A percentile compares a stretch with the other conserved stretches of the same genome.
These are phyloP conservation scores for Nepenthes gracilis DNA, from an alignment of 148 eudicot species.

Conservation along the genomic window DNA sequence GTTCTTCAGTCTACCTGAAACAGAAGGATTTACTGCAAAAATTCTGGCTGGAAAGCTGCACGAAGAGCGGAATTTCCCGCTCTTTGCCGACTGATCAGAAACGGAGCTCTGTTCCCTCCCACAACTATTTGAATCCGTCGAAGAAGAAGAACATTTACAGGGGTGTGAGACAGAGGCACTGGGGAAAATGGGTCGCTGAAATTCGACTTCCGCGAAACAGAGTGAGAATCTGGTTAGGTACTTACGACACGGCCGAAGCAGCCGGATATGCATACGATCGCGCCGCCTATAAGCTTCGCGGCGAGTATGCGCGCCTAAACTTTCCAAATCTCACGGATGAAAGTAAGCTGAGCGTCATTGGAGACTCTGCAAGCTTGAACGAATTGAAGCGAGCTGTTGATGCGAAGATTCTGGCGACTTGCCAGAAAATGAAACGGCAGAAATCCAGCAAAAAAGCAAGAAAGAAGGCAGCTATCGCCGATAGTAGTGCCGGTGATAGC, in stretches of 20 bases:
- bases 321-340: slow-evolving; percentile 63
- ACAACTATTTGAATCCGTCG: slow-evolving; percentile 5
- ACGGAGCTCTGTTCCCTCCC: slow-evolving; percentile 5
- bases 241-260: slow-evolving; percentile 79
- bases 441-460: slow-evolving; percentile 33
- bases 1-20: slow-evolving; percentile 63
- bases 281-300: slow-evolving; percentile 86
- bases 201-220: slow-evolving; percentile 90
- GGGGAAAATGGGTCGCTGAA: slow-evolving; percentile 99
- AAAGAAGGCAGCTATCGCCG: slow-evolving; percentile 18
- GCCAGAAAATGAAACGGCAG: slow-evolving; percentile 48
- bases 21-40: slow-evolving; percentile 63
- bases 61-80: slow-evolving; percentile 10
- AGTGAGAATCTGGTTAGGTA: slow-evolving; percentile 91
- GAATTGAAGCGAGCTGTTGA: slow-evolving; percentile 59
- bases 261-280: slow-evolving; percentile 95
- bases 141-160: slow-evolving; percentile 75
- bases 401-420: slow-evolving; percentile 68
- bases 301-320: slow-evolving; percentile 78
- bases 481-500: background rate
- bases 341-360: slow-evolving; percentile 27
- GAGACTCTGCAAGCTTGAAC: slow-evolving; percentile 39
- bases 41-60: slow-evolving; percentile 36
- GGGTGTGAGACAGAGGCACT: slow-evolving; percentile 92
- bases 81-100: slow-evolving; percentile 6